Base-by-base conservation (phyloP, 148 eudicot genomes). In the Cornus kousa region DNA sequence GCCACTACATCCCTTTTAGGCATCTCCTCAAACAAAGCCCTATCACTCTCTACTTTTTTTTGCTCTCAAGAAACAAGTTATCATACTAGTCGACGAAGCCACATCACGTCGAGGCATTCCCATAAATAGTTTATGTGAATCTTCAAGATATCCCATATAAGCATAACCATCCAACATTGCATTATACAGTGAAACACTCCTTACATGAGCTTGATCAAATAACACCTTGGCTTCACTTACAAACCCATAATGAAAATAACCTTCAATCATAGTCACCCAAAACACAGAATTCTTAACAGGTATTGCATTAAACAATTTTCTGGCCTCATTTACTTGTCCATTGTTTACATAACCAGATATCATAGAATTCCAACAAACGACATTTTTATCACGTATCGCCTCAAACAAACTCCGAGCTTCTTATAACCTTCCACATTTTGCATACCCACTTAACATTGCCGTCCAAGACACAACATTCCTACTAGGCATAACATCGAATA, bases 281-380 rank as follows among this genome's bases (percentile, higher is more conserved):
- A 82, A 77, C 64, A 85, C 87, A 62, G 67, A 71, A 78, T 85
- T 85, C 78, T 79, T 85, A 68, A 71, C 68, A 19, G 75, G 84
- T 77, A 85, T 85, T 33, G 65, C 82, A 78, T 81, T 80, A 84
- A 84, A 81, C 62, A 84, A 68, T 3, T 68, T 80, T 62, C 83
- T 78, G 75, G 86, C 95, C 80, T 87, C 89, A n/a, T 5, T 78
- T 31, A 84, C 80, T 13, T 82, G 74, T 23, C 89, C 90, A 72
- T 68, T 50, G 53, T 75, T 87, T 31, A 88, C 53, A 64, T 89
- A 91, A 74, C 93, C 93, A 24, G 88, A 85, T 74, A 91, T 68
- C 95, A 89, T 85, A 23, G 90, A 65, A 82, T 88, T 87, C 93
- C 95, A 91, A 67, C 93, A 88, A 53, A 86, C 95, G 46, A 80